Evolutionary conservation across 331 rosid species (phyloP).

Genomic region (Erythrophleum ivorense): DNA sequence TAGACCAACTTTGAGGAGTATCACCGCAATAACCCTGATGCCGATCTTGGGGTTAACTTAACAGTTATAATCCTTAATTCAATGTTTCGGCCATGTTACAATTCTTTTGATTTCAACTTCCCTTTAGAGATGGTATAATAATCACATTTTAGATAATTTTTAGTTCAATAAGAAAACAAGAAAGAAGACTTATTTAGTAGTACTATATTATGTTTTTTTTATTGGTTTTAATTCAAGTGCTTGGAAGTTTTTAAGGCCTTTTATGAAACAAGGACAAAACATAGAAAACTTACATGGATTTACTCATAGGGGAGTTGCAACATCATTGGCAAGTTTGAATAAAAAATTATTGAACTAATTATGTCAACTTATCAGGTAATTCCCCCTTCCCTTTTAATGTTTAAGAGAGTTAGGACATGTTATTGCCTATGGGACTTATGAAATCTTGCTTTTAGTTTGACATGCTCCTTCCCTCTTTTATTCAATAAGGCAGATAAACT

Average conservation of each 20-base stretch:
- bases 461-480: slow-evolving; percentile 86
- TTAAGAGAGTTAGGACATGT: slow-evolving; percentile 1
- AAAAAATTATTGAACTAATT: slow-evolving; percentile 63
- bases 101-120: slow-evolving; percentile 73
- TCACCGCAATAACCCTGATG: slow-evolving; percentile 47
- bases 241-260: slow-evolving; percentile 37
- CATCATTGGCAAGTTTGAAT: slow-evolving; percentile 69
- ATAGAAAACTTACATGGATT: slow-evolving; percentile 87
- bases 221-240: slow-evolving; percentile 65
- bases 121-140: slow-evolving; percentile 87
- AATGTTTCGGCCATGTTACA: slow-evolving; percentile 84
- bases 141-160: neutral
- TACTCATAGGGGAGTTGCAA: slow-evolving; percentile 81
- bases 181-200: neutral
- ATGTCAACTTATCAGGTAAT: slow-evolving; percentile 40
- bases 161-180: neutral
- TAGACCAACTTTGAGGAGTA: slow-evolving; percentile 71
- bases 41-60: slow-evolving; percentile 72
- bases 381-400: neutral
- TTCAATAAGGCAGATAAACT: slow-evolving; percentile 32
- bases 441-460: neutral
- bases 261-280: slow-evolving; percentile 62
- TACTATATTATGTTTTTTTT: neutral
- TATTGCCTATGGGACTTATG: neutral
- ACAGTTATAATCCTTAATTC: slow-evolving; percentile 80